Conservation (phyloP, 495 filamentous ascomycete species). For the Penicillium bialowiezense region DNA sequence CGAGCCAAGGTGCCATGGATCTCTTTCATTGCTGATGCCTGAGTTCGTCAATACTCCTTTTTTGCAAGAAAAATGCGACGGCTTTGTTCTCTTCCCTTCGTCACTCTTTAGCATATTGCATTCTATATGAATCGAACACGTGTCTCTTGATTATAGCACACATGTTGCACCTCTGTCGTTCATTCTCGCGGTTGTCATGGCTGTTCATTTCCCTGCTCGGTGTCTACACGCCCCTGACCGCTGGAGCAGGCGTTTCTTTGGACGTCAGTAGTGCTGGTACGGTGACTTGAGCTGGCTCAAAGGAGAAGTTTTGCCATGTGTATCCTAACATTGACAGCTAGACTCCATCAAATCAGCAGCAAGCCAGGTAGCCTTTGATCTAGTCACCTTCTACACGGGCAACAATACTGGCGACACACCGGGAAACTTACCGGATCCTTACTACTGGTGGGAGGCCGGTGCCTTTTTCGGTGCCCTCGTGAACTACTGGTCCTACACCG, state of each 20-base stretch:
- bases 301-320: too few relatives aligned
- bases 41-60: background rate
- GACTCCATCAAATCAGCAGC: conserved; percentile 47
- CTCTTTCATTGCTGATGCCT: background rate
- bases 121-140: background rate
- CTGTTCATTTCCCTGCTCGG: background rate
- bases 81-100: background rate
- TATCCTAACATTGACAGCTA: conserved; percentile 11
- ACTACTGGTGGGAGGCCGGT: conserved; percentile 78
- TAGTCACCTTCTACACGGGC: conserved; percentile 61
- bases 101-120: background rate
- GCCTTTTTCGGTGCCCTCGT: conserved; percentile 71
- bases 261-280: conserved; percentile 1
- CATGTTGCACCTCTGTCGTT: background rate
- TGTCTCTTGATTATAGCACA: background rate
- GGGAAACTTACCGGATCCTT: conserved; percentile 66
- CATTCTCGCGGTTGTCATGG: background rate
- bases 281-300: background rate
- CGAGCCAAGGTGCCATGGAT: background rate
- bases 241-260: background rate
- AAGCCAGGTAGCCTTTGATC: conserved; percentile 33
- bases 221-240: background rate
- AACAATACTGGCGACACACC: conserved; percentile 63
- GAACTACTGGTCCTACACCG: conserved; percentile 78
- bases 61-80: background rate